A percentile compares a stretch with the other conserved stretches of the same genome.
Evolutionary conservation across 2,329 filamentous ascomycete genomes (phyloP).

Genomic region (Fusarium robinianum): DNA sequence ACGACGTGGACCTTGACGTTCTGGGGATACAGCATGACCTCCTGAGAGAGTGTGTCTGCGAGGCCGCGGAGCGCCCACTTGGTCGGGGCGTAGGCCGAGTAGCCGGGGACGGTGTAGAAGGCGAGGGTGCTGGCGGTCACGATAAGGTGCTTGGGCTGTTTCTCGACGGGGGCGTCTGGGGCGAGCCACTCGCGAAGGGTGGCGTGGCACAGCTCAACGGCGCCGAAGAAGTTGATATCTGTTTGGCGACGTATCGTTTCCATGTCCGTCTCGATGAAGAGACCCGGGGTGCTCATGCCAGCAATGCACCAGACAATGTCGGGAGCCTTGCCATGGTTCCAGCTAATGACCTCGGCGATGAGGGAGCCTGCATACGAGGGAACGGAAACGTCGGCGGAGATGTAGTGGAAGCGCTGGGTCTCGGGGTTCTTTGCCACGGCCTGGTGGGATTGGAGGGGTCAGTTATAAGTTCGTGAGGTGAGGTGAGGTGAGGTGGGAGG

Average conservation of each 20-base stretch:
- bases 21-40: constrained; percentile 84
- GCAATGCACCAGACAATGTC: constrained; percentile 94
- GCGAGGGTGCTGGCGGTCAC: constrained; percentile 81
- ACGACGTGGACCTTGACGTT: constrained; percentile 81
- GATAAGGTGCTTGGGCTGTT: constrained; percentile 74
- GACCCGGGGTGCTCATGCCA: constrained; percentile 71
- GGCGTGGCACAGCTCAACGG: constrained; percentile 83
- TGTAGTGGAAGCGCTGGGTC: constrained; percentile 79
- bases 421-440: constrained; percentile 66
- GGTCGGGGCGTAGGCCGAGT: constrained; percentile 78
- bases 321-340: constrained; percentile 75
- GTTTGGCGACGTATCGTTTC: constrained; percentile 74
- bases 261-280: constrained; percentile 76
- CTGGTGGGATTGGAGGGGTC: constrained; percentile 46
- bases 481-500: neutral
- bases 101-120: constrained; percentile 79
- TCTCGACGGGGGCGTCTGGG: constrained; percentile 48
- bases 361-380: constrained; percentile 71
- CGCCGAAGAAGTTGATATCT: constrained; percentile 91
- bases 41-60: constrained; percentile 81
- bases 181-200: constrained; percentile 75
- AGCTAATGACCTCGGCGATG: constrained; percentile 71
- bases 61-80: constrained; percentile 86
- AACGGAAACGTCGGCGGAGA: constrained; percentile 79
- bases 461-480: neutral